These are phyloP conservation scores for Albugo candida DNA, from an alignment of 352 stramenopile genomes.

Conservation along the genomic window DNA sequence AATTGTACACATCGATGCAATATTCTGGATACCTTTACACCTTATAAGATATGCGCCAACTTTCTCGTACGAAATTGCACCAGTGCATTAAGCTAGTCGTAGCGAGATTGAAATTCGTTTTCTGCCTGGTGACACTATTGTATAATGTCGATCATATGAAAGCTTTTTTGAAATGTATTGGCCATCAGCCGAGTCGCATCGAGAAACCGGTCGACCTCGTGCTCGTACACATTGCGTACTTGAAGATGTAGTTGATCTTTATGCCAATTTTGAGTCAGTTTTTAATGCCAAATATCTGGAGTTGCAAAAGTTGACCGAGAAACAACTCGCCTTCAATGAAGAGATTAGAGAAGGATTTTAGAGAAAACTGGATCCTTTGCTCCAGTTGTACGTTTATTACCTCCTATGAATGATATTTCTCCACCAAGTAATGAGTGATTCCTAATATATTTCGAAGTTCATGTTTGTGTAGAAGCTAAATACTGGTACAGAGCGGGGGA, in stretches of 20 bases:
- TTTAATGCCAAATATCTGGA: conserved; percentile 19
- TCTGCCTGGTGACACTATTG: conserved; percentile 22
- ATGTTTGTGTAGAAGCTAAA: too few relatives aligned
- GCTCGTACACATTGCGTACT: conserved; percentile 36
- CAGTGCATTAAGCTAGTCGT: conserved; percentile 62
- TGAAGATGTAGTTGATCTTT: conserved; percentile 17
- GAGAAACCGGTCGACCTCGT: conserved; percentile 32
- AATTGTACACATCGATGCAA: conserved; percentile 26
- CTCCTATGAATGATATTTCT: conserved; percentile 83
- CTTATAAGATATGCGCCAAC: conserved; percentile 40
- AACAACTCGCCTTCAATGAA: conserved; percentile 23
- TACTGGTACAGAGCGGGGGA: too few relatives aligned
- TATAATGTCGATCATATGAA: conserved; percentile 27
- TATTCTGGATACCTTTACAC: conserved; percentile 27
- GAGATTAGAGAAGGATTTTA: conserved; percentile 28
- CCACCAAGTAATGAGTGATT: conserved; percentile 23
- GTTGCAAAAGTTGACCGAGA: conserved; percentile 27
- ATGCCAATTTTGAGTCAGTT: conserved; percentile 8
- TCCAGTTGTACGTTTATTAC: conserved; percentile 91
- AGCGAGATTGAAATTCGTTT: conserved; percentile 14
- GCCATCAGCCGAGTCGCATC: conserved; percentile 33
- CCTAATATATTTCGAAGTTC: conserved; percentile 13
- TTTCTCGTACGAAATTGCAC: conserved; percentile 59
- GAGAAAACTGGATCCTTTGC: conserved; percentile 46
- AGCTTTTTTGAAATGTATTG: conserved; percentile 36